Evolutionary conservation across 1,284 basidiomycete species (phyloP).

Genomic region (Paramarasmius palmivorus): DNA sequence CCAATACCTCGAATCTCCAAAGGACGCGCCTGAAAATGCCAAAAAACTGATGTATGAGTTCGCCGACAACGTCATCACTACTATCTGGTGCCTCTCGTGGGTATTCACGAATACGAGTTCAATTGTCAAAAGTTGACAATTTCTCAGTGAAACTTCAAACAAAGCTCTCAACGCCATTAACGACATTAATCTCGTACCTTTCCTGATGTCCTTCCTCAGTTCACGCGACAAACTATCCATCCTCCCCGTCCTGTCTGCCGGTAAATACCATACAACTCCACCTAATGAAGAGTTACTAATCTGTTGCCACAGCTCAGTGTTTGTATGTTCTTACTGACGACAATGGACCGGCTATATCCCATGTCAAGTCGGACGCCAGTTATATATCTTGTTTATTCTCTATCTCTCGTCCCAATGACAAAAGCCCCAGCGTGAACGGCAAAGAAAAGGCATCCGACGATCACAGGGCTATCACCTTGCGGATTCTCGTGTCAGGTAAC

Average conservation of each 20-base stretch:
- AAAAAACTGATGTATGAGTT: conserved; percentile 83
- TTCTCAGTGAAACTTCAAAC: conserved; percentile 83
- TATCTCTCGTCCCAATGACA: conserved; percentile 48
- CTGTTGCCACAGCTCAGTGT: conserved; percentile 68
- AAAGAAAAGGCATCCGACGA: conserved; percentile 46
- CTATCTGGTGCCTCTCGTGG: conserved; percentile 92
- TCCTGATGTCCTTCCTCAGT: conserved; percentile 83
- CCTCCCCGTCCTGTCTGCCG: conserved; percentile 75
- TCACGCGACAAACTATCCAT: conserved; percentile 67
- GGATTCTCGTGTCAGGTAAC: conserved; percentile 74
- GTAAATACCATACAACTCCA: conserved; percentile 37
- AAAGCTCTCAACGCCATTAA: conserved; percentile 89
- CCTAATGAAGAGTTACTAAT: conserved; percentile 6
- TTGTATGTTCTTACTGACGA: conserved; percentile 90
- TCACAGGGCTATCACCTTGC: conserved; percentile 54
- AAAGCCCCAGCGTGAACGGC: conserved; percentile 30
- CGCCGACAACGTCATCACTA: conserved; percentile 87
- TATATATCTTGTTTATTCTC: conserved; percentile 74
- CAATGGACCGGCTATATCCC: conserved; percentile 67
- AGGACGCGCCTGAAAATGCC: conserved; percentile 62
- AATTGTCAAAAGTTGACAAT: conserved; percentile 32
- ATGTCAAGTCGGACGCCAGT: conserved; percentile 59
- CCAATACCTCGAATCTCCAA: conserved; percentile 63
- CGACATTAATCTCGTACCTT: conserved; percentile 70
- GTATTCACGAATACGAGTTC: conserved; percentile 29